A percentile compares a stretch with the other conserved stretches of the same genome.
Evolutionary conservation across 139 green algal genomes (phyloP).

Genomic region (Bryopsis sp.): DNA sequence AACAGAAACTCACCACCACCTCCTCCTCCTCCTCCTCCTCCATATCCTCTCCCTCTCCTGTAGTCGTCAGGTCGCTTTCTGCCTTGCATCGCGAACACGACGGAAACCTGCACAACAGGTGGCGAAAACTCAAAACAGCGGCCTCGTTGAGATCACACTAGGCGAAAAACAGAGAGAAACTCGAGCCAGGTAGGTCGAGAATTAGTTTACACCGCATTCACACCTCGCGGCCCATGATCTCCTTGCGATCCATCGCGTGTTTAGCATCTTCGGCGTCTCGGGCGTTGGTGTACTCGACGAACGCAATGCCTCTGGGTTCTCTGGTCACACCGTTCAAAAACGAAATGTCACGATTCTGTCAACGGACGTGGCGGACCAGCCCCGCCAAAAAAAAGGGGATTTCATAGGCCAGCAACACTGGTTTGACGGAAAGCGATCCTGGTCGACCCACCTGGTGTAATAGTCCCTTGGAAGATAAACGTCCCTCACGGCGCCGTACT

Average conservation of each 20-base stretch:
- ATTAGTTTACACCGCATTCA: neutral
- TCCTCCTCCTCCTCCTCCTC: too few species aligned
- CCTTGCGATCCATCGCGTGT: slow-evolving; percentile 26
- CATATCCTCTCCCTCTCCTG: slow-evolving; percentile 12
- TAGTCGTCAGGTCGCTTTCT: slow-evolving; percentile 45
- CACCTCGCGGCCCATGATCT: slow-evolving; percentile 38
- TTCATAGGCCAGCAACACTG: too few species aligned
- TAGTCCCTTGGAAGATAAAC: slow-evolving; percentile 37
- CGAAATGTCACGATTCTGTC: too few species aligned
- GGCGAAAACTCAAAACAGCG: slow-evolving; percentile 19
- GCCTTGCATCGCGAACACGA: slow-evolving; percentile 36
- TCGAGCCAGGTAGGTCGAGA: too few species aligned
- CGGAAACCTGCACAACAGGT: slow-evolving; percentile 25
- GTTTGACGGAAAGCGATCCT: neutral
- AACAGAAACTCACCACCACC: too few species aligned
- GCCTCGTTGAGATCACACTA: slow-evolving; percentile 32
- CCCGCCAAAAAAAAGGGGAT: too few species aligned
- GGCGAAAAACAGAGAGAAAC: slow-evolving; percentile 31
- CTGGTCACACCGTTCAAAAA: slow-evolving; percentile 16
- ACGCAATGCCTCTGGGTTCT: slow-evolving; percentile 40
- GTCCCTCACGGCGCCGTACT: slow-evolving; percentile 32
- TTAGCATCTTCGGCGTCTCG: slow-evolving; percentile 43
- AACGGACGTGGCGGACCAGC: too few species aligned
- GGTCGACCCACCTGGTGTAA: slow-evolving; percentile 22
- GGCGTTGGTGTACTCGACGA: slow-evolving; percentile 44